Base-by-base conservation (phyloP, 257 asterid species). In the Oldenlandia corymbosa region DNA sequence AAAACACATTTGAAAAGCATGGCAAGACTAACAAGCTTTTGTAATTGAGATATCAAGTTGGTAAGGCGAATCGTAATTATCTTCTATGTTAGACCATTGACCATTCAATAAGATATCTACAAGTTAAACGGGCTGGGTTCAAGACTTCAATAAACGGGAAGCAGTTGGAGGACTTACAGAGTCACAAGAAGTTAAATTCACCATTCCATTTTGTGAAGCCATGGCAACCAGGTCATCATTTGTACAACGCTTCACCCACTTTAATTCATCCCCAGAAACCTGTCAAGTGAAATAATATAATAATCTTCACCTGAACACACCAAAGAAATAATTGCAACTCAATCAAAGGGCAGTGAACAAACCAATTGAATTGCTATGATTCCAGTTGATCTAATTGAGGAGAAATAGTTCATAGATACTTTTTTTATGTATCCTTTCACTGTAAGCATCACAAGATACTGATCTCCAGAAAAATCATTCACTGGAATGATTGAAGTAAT, bases 141-240 rank as follows among this genome's bases (percentile, higher is more conserved):
- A 39, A 50, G 55, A 39, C 42, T 46, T 28, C 31, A 1, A 31
- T 28, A 37, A 23, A 52, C n/a, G 14, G 4, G 62, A 49, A 51
- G 26, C 28, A 21, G 30, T 5, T 64, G 5, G 58, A 71, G 5
- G 58, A 71, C 91, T 79, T 80, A 90, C 99, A 66, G 72, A 78
- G 52, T 76, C 91, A 68, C 97, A 90, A 58, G 94, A 78, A 65
- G 85, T 71, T 84, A 93, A 70, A 47, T 81, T 85, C 72, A 93
- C 99, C 90, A 81, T 75, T 68, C 96, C 99, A 59, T 90, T 90
- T 31, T 81, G 96, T 26, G 99, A 93, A 55, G 99, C 99, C 99
- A 93, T 93, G 54, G 95, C 97, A 67, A 90, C 95, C 76, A 72
- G 83, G 75, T 87, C 95, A 77, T 85, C 86, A 73, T 90, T 90